Base-by-base conservation (phyloP, 306 rosid genomes). In the Fragaria ananassa region DNA sequence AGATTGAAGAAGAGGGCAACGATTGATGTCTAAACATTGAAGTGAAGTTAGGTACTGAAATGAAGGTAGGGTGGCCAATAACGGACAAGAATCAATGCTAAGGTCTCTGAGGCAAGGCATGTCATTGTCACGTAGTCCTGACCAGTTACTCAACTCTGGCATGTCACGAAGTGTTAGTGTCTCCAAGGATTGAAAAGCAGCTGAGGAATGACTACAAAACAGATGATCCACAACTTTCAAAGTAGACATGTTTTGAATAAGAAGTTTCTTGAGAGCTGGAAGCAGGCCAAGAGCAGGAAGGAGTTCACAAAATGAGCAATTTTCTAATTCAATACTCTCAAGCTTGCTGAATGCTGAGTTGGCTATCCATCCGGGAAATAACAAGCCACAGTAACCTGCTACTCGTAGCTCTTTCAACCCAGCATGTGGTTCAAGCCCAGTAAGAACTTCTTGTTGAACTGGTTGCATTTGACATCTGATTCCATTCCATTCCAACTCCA, bases 401-500 rank as follows among this genome's bases (percentile, higher is more conserved):
- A 68, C 34, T 17, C 14, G 63, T 21, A 81, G 10, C 61, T 71
- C 68, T 61, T 67, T 82, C 39, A 73, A 37, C 21, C 39, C 23
- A 10, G 6, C 5, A 27, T 74, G 67, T 46, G 81, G 79, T 42
- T 23, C 4, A 61, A 78, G 76, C n/a, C 51, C 53, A 6, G 68
- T 44, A 2, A 82, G 58, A 65, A 73, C 72, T 73, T 58, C 68
- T 46, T 62, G 69, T 7, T 54, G 50, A 7, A n/a, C 1, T 5
- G 54, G 68, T 31, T 13, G 68, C 68, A 14, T 15, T 27, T 18
- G 23, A 60, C 8, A 37, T 3, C 17, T 27, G 17, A 4, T 5
- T 35, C 6, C 77, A 62, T 75, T 62, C 81, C 81, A 81, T 44
- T 81, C 39, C 70, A 81, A 45, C 64, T 64, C 71, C 54, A 81